phyloP scores from a whole-genome alignment of 2,329 filamentous ascomycete genomes.

The Exophiala aquamarina region DNA sequence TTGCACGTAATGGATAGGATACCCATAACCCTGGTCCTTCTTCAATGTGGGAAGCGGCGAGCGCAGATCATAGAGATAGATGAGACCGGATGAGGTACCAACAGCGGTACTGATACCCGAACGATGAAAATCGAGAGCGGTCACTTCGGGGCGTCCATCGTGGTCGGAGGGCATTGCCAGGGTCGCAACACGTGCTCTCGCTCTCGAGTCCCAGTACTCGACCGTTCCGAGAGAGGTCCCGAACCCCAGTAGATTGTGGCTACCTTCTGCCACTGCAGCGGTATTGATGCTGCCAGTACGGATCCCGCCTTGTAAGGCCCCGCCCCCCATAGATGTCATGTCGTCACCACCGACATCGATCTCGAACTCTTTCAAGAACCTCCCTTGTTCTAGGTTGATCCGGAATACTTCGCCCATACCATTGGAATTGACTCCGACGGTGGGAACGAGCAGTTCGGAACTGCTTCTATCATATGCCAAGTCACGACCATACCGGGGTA shows the following conservation, averaged over 20 bases:
- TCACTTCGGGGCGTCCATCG: slow-evolving; percentile 62
- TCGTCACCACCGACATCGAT: slow-evolving; percentile 87
- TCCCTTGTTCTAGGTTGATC: slow-evolving; percentile 84
- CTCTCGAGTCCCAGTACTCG: slow-evolving; percentile 93
- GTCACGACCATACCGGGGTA: slow-evolving; percentile 90
- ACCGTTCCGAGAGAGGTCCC: slow-evolving; percentile 94
- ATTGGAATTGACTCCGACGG: slow-evolving; percentile 82
- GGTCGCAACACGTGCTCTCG: slow-evolving; percentile 75
- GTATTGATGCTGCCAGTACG: slow-evolving; percentile 83
- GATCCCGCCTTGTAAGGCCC: slow-evolving; percentile 82
- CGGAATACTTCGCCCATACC: slow-evolving; percentile 90
- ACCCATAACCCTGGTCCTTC: slow-evolving; percentile 96
- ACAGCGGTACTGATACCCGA: slow-evolving; percentile 83
- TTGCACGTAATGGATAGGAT: slow-evolving; percentile 80
- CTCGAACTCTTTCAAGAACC: slow-evolving; percentile 93
- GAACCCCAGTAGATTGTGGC: slow-evolving; percentile 88
- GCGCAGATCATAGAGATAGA: slow-evolving; percentile 89
- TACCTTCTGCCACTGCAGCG: slow-evolving; percentile 80
- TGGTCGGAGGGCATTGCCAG: slow-evolving; percentile 57
- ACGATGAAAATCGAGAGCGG: slow-evolving; percentile 80
- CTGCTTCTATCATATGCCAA: slow-evolving; percentile 78
- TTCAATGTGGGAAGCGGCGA: slow-evolving; percentile 80
- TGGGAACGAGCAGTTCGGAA: slow-evolving; percentile 81
- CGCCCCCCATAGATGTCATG: slow-evolving; percentile 62
- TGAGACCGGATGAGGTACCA: slow-evolving; percentile 82